Evolutionary conservation across 768 basidiomycete genomes (phyloP).

Genomic region (Fistulinella prunicolor): DNA sequence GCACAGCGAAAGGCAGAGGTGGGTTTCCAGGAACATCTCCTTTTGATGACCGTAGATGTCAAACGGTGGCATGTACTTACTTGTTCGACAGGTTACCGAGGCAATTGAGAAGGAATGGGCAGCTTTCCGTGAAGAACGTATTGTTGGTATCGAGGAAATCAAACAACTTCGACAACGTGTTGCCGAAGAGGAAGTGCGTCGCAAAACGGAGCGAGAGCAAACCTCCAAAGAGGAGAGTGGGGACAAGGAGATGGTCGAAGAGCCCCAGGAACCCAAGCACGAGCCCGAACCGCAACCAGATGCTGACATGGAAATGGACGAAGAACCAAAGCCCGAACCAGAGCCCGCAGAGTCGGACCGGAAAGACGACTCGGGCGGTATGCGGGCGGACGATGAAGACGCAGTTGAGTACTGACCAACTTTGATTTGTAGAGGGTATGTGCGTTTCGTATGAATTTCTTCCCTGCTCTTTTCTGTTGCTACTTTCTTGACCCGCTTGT

Average conservation of each 20-base stretch:
- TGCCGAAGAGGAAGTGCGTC: conserved; percentile 59
- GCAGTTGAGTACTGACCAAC: conserved; percentile 67
- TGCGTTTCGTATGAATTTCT: conserved; percentile 25
- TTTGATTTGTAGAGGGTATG: conserved; percentile 30
- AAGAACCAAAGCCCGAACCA: conserved; percentile 32
- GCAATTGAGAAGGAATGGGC: conserved; percentile 69
- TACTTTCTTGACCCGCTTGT: conserved; percentile 21
- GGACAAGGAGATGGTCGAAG: conserved; percentile 36
- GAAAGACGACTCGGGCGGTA: conserved; percentile 51
- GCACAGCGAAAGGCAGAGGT: conserved; percentile 62
- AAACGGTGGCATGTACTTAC: conserved; percentile 1
- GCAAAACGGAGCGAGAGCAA: conserved; percentile 39
- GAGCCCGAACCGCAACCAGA: conserved; percentile 23
- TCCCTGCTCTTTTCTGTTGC: conserved; percentile 4
- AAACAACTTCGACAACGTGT: conserved; percentile 59
- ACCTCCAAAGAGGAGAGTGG: conserved; percentile 31
- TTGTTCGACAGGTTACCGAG: conserved; percentile 47
- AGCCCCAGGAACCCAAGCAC: conserved; percentile 15
- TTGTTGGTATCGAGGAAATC: conserved; percentile 58
- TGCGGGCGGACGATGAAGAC: conserved; percentile 74
- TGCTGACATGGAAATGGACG: conserved; percentile 36
- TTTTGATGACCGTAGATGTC: not conserved
- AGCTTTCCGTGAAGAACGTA: conserved; percentile 59
- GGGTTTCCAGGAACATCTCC: conserved; percentile 19
- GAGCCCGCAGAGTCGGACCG: conserved; percentile 42